A percentile compares a stretch with the other conserved stretches of the same genome.
phyloP scores from a whole-genome alignment of 2,329 filamentous ascomycete genomes.

The Colletotrichum sp. region DNA sequence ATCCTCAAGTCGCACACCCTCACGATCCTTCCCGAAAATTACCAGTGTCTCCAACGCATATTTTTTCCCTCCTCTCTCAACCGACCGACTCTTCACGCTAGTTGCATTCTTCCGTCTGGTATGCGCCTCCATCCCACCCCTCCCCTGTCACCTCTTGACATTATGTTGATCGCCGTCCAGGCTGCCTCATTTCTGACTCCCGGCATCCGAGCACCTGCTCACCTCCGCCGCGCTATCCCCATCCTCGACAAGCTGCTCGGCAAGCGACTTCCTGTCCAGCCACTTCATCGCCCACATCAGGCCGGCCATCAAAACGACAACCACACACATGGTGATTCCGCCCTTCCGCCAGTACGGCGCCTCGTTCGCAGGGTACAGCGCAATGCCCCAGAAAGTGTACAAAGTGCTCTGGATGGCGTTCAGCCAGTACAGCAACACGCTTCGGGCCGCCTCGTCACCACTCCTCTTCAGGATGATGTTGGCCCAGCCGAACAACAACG shows the following conservation, averaged over 20 bases:
- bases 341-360: slow-evolving; percentile 44
- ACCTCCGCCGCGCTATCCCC: neutral
- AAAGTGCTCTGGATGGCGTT: slow-evolving; percentile 41
- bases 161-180: neutral
- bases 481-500: slow-evolving; percentile 36
- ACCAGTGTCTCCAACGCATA: neutral
- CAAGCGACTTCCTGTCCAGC: neutral
- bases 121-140: neutral
- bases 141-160: neutral
- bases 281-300: slow-evolving; percentile 2
- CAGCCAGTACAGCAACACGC: slow-evolving; percentile 45
- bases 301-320: neutral
- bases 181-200: neutral
- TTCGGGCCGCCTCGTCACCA: slow-evolving; percentile 43
- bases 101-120: neutral
- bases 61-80: neutral
- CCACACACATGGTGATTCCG: slow-evolving; percentile 26
- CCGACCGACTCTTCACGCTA: neutral
- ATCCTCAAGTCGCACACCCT: neutral
- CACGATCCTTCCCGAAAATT: neutral
- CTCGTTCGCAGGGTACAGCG: slow-evolving; percentile 44
- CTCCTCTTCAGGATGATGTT: neutral
- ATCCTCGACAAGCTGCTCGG: neutral
- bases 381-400: slow-evolving; percentile 51
- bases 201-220: neutral